Conservation (phyloP, 2,329 filamentous ascomycete genomes). For the Arachnopeziza araneosa region DNA sequence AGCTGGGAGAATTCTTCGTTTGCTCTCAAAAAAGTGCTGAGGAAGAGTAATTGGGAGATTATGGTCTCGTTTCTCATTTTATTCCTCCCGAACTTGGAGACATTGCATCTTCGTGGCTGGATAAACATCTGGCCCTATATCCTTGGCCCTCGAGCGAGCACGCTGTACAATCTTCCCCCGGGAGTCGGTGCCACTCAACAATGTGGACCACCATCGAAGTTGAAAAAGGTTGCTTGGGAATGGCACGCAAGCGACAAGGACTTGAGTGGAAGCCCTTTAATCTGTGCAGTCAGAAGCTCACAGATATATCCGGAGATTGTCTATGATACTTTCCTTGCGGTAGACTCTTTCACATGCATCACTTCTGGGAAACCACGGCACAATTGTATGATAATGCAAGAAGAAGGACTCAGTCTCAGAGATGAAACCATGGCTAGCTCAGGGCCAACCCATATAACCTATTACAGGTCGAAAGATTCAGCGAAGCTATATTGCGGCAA, state of each 20-base stretch:
- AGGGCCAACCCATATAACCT: neutral
- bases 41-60: neutral
- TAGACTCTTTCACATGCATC: neutral
- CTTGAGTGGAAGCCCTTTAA: no score
- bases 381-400: neutral
- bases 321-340: neutral
- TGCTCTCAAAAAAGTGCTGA: no score
- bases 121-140: neutral
- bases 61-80: neutral
- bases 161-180: neutral
- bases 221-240: neutral
- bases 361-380: neutral
- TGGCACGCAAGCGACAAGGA: neutral
- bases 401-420: neutral
- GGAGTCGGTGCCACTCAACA: no score
- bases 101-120: neutral
- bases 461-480: neutral
- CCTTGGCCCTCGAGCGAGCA: neutral
- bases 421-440: neutral
- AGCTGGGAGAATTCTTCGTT: no score
- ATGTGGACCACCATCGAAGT: neutral
- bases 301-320: neutral
- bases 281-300: neutral
- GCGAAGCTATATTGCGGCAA: neutral
- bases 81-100: neutral